Evolutionary conservation across 2,329 filamentous ascomycete genomes (phyloP).

Genomic region (Fusarium sp.): DNA sequence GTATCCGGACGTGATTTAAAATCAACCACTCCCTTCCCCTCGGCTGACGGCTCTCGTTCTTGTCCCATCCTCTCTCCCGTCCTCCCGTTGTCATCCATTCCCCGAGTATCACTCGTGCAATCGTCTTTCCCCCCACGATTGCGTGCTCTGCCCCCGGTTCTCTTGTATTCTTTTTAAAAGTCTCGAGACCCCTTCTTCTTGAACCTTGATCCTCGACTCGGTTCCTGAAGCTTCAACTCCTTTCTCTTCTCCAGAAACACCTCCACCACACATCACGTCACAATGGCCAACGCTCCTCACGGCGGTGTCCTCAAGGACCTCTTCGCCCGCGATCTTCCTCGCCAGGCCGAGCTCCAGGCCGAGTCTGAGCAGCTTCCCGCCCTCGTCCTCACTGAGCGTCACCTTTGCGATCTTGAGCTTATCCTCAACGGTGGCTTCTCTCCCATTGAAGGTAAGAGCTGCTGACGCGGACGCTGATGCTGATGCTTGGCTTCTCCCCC

Average conservation of each 20-base stretch:
- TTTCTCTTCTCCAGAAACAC: constrained; percentile 6
- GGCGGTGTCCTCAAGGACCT: constrained; percentile 98
- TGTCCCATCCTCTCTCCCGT: constrained; percentile 16
- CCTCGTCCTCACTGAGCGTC: constrained; percentile 87
- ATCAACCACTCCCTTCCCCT: constrained; percentile 28
- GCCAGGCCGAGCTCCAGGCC: constrained; percentile 80
- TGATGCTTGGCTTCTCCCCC: neutral
- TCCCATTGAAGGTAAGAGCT: constrained; percentile 83
- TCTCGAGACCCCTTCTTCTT: constrained; percentile 19
- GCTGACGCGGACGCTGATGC: constrained; percentile 49
- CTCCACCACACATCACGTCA: constrained; percentile 42
- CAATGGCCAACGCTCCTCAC: constrained; percentile 79
- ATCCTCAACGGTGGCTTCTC: constrained; percentile 98
- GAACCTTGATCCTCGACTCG: constrained; percentile 8
- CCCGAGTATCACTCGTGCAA: constrained; percentile 29
- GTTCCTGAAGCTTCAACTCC: constrained; percentile 16
- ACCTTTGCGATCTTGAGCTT: constrained; percentile 97
- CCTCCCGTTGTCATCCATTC: constrained; percentile 14
- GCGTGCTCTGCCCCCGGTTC: constrained; percentile 45
- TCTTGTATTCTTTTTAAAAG: constrained; percentile 22
- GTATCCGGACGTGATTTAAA: constrained; percentile 33
- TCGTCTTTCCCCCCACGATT: constrained; percentile 48
- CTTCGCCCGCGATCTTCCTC: constrained; percentile 89
- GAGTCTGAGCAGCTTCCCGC: constrained; percentile 91
- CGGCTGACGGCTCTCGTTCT: constrained; percentile 5